Percentiles rank a stretch among this genome's conserved stretches.
Conservation (phyloP, 805 yeast species). For the Cyberlindnera xylosilytica region DNA sequence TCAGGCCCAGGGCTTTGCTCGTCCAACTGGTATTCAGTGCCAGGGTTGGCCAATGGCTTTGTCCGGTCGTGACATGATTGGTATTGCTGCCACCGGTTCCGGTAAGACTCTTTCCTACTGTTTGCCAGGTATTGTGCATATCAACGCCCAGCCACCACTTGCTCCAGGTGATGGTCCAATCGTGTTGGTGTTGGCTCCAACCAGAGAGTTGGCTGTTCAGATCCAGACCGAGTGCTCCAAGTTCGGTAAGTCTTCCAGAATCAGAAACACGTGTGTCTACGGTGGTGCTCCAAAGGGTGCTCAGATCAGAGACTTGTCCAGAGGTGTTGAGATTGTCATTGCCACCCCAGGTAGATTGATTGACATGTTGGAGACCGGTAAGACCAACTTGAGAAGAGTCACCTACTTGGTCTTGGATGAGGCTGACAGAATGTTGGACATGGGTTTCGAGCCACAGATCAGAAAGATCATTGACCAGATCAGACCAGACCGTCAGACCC, state of each 20-base stretch:
- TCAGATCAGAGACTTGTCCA: constrained; percentile 91
- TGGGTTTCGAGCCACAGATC: constrained; percentile 99
- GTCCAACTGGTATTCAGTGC: constrained; percentile 95
- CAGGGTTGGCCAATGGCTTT: constrained; percentile 99
- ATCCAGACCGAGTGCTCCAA: constrained; percentile 94
- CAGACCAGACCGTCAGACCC: constrained; percentile 98
- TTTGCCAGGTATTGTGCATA: constrained; percentile 95
- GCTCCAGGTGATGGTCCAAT: constrained; percentile 96
- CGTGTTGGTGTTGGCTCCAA: constrained; percentile 93
- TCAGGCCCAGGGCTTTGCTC: constrained; percentile 86
- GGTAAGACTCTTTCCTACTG: constrained; percentile 98
- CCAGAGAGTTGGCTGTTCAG: constrained; percentile 98
- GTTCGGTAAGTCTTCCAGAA: constrained; percentile 87
- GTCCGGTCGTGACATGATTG: constrained; percentile 98
- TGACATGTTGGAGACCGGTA: constrained; percentile 93
- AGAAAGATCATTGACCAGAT: constrained; percentile 97
- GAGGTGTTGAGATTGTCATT: constrained; percentile 94
- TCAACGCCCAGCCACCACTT: constrained; percentile 94
- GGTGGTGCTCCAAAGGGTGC: constrained; percentile 99
- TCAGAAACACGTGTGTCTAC: constrained; percentile 94
- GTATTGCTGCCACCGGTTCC: constrained; percentile 98
- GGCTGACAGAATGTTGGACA: constrained; percentile 99
- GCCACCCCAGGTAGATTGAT: constrained; percentile 99
- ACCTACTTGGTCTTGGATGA: constrained; percentile 97
- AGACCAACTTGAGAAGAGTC: constrained; percentile 93